Evolutionary conservation across 352 stramenopile species (phyloP).

Genomic region (Phytophthora rubi): DNA sequence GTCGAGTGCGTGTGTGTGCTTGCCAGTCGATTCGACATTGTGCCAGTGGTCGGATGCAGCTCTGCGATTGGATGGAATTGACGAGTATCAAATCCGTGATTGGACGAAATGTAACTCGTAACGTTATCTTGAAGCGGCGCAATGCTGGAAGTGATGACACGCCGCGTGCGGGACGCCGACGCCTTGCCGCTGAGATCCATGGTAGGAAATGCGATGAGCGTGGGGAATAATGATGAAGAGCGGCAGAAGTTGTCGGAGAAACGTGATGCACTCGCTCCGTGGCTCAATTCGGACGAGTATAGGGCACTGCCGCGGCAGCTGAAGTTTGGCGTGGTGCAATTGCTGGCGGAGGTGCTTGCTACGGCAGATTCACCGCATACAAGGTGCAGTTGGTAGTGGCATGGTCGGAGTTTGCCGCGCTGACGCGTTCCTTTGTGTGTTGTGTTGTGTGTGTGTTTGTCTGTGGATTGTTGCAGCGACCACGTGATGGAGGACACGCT

Average conservation of each 20-base stretch:
- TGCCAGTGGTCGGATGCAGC: neutral
- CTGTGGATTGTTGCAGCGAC: slow-evolving; percentile 4
- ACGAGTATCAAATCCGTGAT: neutral
- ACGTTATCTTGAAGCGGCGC: slow-evolving; percentile 31
- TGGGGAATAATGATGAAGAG: slow-evolving; percentile 13
- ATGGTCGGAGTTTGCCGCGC: neutral
- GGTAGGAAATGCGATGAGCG: slow-evolving; percentile 1
- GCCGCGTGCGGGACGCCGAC: slow-evolving; percentile 5
- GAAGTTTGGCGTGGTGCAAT: slow-evolving; percentile 38
- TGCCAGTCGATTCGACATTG: slow-evolving; percentile 36
- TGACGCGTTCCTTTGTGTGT: neutral
- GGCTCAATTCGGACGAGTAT: slow-evolving; percentile 32
- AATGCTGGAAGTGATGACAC: slow-evolving; percentile 4
- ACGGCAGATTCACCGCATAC: slow-evolving; percentile 47
- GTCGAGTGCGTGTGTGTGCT: neutral
- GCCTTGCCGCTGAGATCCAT: slow-evolving; percentile 1
- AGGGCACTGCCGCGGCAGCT: slow-evolving; percentile 34
- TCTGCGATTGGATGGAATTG: slow-evolving; percentile 16
- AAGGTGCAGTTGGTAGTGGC: slow-evolving; percentile 20
- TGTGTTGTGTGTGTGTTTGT: neutral
- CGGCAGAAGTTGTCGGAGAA: slow-evolving; percentile 21
- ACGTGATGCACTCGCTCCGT: slow-evolving; percentile 10
- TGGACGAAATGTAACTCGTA: slow-evolving; percentile 22
- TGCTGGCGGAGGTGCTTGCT: slow-evolving; percentile 32
- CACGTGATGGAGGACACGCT: slow-evolving; percentile 54